Evolutionary conservation across 495 filamentous ascomycete genomes (phyloP).

Genomic region (Acidomyces sp.): DNA sequence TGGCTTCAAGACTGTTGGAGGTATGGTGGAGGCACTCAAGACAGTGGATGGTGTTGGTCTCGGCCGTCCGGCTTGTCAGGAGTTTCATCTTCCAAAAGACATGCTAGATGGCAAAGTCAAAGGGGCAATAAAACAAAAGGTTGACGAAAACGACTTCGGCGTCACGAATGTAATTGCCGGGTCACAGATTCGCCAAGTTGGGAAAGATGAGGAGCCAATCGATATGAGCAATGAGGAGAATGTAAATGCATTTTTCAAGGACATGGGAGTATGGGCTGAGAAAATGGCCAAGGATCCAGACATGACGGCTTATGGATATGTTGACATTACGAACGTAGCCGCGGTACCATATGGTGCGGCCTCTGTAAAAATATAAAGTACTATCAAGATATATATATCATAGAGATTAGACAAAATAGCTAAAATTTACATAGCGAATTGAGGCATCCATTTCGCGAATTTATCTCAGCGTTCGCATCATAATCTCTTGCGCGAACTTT

Average conservation of each 20-base stretch:
- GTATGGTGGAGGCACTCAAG: slow-evolving; percentile 44
- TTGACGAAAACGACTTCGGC: slow-evolving; percentile 37
- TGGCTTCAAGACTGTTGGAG: slow-evolving; percentile 46
- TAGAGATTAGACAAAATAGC: too few relatives aligned
- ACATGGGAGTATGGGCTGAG: slow-evolving; percentile 30
- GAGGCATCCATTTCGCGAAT: too few relatives aligned
- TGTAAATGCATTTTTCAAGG: slow-evolving; percentile 31
- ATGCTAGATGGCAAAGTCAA: slow-evolving; percentile 36
- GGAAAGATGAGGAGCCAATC: slow-evolving; percentile 39
- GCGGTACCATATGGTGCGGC: slow-evolving; percentile 25
- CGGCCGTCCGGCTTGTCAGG: slow-evolving; percentile 40
- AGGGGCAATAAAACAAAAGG: slow-evolving; percentile 34
- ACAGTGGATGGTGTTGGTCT: slow-evolving; percentile 46
- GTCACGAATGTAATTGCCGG: slow-evolving; percentile 35
- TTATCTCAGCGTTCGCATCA: too few relatives aligned
- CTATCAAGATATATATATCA: too few relatives aligned
- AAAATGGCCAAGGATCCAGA: slow-evolving; percentile 29
- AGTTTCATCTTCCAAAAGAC: slow-evolving; percentile 36
- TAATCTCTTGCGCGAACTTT: too few relatives aligned
- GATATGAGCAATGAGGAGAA: slow-evolving; percentile 36
- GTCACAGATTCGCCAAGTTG: slow-evolving; percentile 41
- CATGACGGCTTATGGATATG: slow-evolving; percentile 29
- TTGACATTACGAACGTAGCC: slow-evolving; percentile 28
- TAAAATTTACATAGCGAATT: too few relatives aligned
- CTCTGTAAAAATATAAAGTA: neutral